Conservation (phyloP, 768 basidiomycete genomes). For the Amanita brunnescens region DNA sequence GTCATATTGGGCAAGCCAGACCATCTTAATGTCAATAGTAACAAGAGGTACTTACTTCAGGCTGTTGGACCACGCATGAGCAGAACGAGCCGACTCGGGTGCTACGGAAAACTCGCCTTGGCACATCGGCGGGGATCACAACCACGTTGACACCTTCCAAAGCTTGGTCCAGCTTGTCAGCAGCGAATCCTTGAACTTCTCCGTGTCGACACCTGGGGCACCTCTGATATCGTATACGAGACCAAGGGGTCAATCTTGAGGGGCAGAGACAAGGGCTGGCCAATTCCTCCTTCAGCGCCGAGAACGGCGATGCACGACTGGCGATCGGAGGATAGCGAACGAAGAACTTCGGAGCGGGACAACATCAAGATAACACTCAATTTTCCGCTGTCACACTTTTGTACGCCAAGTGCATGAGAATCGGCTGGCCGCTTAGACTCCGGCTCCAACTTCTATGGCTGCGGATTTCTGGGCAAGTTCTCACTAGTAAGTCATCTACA, state of each 20-base stretch:
- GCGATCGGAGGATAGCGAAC: slow-evolving; percentile 41
- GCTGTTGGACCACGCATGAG: slow-evolving; percentile 35
- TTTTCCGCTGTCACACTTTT: slow-evolving; percentile 5
- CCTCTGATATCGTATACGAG: slow-evolving; percentile 89
- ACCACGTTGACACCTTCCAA: slow-evolving; percentile 87
- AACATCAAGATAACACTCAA: slow-evolving; percentile 41
- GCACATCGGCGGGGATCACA: slow-evolving; percentile 98
- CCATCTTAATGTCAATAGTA: slow-evolving; percentile 4
- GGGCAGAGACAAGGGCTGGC: slow-evolving; percentile 90
- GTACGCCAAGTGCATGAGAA: neutral
- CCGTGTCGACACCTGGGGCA: slow-evolving; percentile 79
- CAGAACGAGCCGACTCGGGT: slow-evolving; percentile 11
- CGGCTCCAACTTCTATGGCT: slow-evolving; percentile 9
- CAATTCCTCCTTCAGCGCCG: slow-evolving; percentile 98
- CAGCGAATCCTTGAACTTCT: slow-evolving; percentile 72
- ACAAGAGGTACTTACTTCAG: slow-evolving; percentile 56
- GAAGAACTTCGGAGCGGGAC: slow-evolving; percentile 52
- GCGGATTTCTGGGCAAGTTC: slow-evolving; percentile 13
- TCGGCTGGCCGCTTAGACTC: neutral
- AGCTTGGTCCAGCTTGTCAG: slow-evolving; percentile 83
- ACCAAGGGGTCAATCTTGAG: slow-evolving; percentile 92
- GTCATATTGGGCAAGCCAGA: slow-evolving; percentile 52
- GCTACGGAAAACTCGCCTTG: slow-evolving; percentile 54
- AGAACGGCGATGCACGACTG: slow-evolving; percentile 90
- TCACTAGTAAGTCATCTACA: slow-evolving; percentile 7